Base-by-base conservation (phyloP, 1,284 basidiomycete genomes). In the Tilletia caries region DNA sequence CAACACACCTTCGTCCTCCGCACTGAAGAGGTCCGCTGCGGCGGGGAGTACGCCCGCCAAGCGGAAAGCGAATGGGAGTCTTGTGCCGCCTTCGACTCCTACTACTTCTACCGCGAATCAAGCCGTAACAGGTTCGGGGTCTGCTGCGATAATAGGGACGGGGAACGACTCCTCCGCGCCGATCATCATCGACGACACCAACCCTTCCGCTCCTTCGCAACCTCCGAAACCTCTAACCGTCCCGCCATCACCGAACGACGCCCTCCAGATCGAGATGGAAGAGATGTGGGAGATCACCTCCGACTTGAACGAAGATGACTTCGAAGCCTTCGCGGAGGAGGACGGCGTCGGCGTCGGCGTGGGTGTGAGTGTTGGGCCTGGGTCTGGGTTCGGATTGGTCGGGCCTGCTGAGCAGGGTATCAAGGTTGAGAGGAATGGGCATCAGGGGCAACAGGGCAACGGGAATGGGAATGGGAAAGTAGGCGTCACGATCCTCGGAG, bases 281-380 rank as follows among this genome's bases (percentile, higher is more conserved):
- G 67, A 78, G 29, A 64, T 70, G 25, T 78, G 76, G 76, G 76
- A 78, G 29, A 72, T 27, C n/a, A 69, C 69, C 12, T 73, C 71
- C 15, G 75, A 78, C 41, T 44, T 78, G 12, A 78, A 78, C 46
- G 75, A 75, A 25, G 76, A 78, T 64, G 76, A 78, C 52, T 46
- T 73, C 25, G 71, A 73, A 32, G 52, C 52, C 2, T 68, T 75
- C 13, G 41, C 48, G 2, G 76, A 77, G 50, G 73, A 76, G 44
- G 60, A 68, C 23, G 50, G 52, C 15, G 54, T 65, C 27, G 75
- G 76, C 52, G 75, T 25, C 58, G 48, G 48, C 20, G 6, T 50
- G 8, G 48, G n/a, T 44, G 10, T 44, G n/a, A n/a, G n/a, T n/a
- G n/a, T n/a, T n/a, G n/a, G n/a, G n/a, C n/a, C n/a, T n/a, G n/a